Evolutionary conservation across 2,329 filamentous ascomycete genomes (phyloP).

Genomic region (Botrytis fabae): DNA sequence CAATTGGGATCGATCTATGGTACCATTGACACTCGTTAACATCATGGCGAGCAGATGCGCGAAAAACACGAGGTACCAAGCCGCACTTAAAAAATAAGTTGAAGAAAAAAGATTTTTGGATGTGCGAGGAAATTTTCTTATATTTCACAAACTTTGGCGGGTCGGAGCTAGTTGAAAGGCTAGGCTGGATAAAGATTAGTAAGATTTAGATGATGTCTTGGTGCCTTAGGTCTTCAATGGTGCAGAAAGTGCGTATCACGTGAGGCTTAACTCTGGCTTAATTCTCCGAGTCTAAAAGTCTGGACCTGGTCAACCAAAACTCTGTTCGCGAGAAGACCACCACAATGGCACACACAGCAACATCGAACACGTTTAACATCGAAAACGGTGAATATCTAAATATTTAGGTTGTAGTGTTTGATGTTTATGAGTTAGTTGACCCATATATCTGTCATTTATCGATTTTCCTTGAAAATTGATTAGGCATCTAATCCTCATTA

Average conservation of each 20-base stretch:
- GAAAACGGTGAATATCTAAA: neutral
- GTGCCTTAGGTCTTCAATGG: neutral
- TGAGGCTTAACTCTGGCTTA: too few species aligned
- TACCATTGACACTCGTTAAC: slow-evolving; percentile 41
- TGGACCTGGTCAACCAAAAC: neutral
- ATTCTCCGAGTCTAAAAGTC: neutral
- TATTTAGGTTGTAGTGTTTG: neutral
- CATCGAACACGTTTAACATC: neutral
- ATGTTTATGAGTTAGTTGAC: neutral
- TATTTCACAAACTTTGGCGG: neutral
- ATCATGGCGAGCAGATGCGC: slow-evolving; percentile 31
- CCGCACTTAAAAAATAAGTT: slow-evolving; percentile 38
- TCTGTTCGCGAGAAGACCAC: neutral
- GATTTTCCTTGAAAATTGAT: neutral
- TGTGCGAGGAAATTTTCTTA: neutral
- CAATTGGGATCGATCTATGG: slow-evolving; percentile 64
- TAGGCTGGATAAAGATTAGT: neutral
- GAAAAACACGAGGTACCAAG: slow-evolving; percentile 30
- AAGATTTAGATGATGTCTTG: neutral
- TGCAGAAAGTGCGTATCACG: too few species aligned
- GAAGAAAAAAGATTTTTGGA: neutral
- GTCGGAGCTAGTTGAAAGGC: neutral
- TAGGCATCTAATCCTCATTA: neutral
- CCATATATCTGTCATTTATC: neutral
- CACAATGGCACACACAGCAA: neutral